Conservation (phyloP, 2,329 filamentous ascomycete genomes). For the Dothideomycetidae sp. region DNA sequence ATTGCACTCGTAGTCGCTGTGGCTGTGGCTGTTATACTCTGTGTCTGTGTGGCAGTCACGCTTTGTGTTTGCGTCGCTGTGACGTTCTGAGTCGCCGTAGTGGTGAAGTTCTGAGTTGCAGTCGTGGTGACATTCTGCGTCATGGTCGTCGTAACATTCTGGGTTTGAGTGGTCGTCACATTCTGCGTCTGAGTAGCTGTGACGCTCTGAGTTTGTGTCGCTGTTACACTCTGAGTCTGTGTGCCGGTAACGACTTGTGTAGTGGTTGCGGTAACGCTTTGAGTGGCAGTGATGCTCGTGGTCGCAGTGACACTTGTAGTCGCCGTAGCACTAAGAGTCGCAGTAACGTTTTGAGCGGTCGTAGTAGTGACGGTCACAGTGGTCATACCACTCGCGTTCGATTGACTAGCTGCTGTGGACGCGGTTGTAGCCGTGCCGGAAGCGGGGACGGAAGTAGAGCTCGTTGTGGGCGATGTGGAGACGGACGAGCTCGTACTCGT, state of each 20-base stretch:
- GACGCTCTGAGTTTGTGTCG: slow-evolving; percentile 1
- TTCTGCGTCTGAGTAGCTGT: not conserved
- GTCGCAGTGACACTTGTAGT: not conserved
- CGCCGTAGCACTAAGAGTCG: not conserved
- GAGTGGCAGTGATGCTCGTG: not conserved
- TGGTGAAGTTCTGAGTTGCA: not conserved
- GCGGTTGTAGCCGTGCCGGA: not conserved
- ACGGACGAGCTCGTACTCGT: not conserved
- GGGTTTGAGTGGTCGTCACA: not conserved
- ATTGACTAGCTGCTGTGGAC: not conserved
- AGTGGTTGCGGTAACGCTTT: not conserved
- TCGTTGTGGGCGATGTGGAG: no score
- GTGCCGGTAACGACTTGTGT: not conserved
- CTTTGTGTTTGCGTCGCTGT: slow-evolving; percentile 1
- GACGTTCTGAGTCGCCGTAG: not conserved
- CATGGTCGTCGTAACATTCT: not conserved
- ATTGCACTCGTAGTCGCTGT: slow-evolving; percentile 1
- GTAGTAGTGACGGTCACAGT: not conserved
- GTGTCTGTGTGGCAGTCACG: slow-evolving; percentile 1
- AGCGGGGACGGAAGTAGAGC: not conserved
- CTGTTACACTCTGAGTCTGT: not conserved
- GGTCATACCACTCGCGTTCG: not conserved
- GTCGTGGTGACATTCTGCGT: not conserved
- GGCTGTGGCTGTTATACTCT: slow-evolving; percentile 3
- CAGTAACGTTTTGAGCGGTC: not conserved